Base-by-base conservation (phyloP, 2,329 filamentous ascomycete species). In the Talaromyces sp. region DNA sequence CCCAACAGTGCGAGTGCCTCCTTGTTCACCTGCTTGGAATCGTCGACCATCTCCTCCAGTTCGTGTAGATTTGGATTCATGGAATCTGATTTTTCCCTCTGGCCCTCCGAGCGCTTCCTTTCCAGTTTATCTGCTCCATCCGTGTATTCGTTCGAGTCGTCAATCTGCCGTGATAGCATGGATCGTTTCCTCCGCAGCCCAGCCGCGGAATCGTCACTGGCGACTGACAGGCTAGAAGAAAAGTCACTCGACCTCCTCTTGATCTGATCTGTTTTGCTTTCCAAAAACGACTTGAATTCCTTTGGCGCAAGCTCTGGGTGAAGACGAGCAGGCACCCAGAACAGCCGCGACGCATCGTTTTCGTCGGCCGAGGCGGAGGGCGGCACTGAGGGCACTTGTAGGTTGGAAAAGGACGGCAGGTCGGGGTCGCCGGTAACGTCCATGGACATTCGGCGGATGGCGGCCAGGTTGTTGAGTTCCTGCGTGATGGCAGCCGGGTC, bases 281-380 rank as follows among this genome's bases (percentile, higher is more conserved):
- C 94, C 2, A 99, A 84, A 68, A 98, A 99, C 1, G 89, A 94
- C 76, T 96, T 97, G 82, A 98, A 99, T 68, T 97, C 95, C 71
- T 90, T 92, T 1, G 95, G 95, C 2, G 95, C 95, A 56, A 99
- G 82, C 76, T 99, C 95, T 0, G 95, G 95, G 70, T 99, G 95
- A 31, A 99, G 84, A 62, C 92, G 87, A 28, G 95, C 95, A 5
- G 95, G 95, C 5, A 99, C 95, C 95, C 95, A 99, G 67, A 98
- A 90, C 63, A 98, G 79, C 65, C 92, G 86, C 2, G 93, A 92
- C 7, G 92, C 87, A 72, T 98, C 94, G 68, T 92, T 89, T 73
- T 96, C 92, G 69, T 96, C 89, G 65, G 72, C 73, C 6, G 75
- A 75, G n/a, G 76, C 71, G 12, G 76, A 76, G 4, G 80, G 79